Base-by-base conservation (phyloP, 352 stramenopile genomes). In the Phytophthora foliorum region DNA sequence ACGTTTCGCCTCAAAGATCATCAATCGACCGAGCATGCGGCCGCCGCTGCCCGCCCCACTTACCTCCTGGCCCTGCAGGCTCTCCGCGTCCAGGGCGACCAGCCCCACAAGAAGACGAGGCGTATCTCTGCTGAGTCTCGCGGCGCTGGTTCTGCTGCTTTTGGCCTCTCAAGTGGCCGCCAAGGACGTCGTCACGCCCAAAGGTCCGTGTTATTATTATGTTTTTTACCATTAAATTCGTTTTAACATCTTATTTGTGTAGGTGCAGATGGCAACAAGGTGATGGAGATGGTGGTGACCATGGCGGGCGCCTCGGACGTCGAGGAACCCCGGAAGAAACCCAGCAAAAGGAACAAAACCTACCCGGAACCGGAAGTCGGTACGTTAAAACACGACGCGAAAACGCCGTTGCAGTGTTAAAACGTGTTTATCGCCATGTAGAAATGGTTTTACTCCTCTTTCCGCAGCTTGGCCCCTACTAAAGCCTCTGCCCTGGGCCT, bases 281-380 rank as follows among this genome's bases (percentile, higher is more conserved):
- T 62, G 2, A 60, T 73, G 27, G 61, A 76, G 45, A 64, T 54
- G 58, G 58, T 44, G 0, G 66, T 77, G 44, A 59, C 65, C 0
- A 72, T 71, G 62, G 38, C 46, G 14, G 48, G n/a, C 38, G 14
- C 46, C 1, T 0, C 22, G 5, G 34, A 73, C 19, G 41, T 31
- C 17, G 32, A 62, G 4, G 36, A 63, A 24, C 24, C 53, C 1
- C 56, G 36, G 8, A 70, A 69, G 29, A 72, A 74, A 32, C 56
- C 49, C n/a, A 41, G 14, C 46, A 78, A 77, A 54, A 25, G 44
- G 45, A 79, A 67, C 24, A 75, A 73, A 32, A 79, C 61, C 0
- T 17, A 69, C 16, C 67, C 52, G n/a, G 74, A 78, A 5, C 74
- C 71, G 8, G 50, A 75, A 75, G 74, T 82, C 54, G 68, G 74